Conservation (phyloP, 148 eudicot genomes). For the Camellia sinensis region DNA sequence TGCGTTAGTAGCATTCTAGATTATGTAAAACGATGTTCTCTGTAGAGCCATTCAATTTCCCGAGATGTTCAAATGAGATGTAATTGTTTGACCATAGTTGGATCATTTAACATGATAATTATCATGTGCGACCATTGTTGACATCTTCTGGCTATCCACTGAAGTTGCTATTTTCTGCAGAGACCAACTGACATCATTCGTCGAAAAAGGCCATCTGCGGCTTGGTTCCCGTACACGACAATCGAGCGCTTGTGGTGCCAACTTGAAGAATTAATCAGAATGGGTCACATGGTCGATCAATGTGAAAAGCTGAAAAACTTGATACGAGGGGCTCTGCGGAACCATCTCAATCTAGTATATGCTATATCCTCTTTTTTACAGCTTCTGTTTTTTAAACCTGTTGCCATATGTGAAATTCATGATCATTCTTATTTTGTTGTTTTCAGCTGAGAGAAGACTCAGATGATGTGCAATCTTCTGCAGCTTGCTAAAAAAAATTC, state of each 20-base stretch:
- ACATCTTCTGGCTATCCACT: neutral
- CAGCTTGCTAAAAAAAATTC: neutral
- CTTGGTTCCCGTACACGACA: constrained; percentile 92
- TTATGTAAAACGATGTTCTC: too few species aligned
- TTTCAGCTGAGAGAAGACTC: constrained; percentile 55
- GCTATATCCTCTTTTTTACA: constrained; percentile 1
- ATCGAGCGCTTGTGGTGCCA: constrained; percentile 83
- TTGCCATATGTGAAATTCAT: neutral
- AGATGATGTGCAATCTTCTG: constrained; percentile 42
- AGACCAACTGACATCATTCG: constrained; percentile 71
- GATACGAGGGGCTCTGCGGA: constrained; percentile 56
- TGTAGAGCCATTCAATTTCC: neutral
- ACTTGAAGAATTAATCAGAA: constrained; percentile 65
- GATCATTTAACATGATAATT: neutral
- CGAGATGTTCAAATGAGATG: too few species aligned
- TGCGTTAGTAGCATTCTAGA: too few species aligned
- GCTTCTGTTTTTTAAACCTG: neutral
- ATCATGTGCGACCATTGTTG: neutral
- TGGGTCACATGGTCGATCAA: constrained; percentile 76
- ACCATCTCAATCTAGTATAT: constrained; percentile 75
- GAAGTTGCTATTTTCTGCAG: constrained; percentile 40
- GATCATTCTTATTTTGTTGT: neutral
- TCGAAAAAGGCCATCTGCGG: constrained; percentile 72
- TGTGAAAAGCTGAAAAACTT: constrained; percentile 71
- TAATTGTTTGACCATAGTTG: neutral